These are phyloP conservation scores for Orbilia brochopaga DNA, from an alignment of 2,329 filamentous ascomycete species.

Conservation along the genomic window DNA sequence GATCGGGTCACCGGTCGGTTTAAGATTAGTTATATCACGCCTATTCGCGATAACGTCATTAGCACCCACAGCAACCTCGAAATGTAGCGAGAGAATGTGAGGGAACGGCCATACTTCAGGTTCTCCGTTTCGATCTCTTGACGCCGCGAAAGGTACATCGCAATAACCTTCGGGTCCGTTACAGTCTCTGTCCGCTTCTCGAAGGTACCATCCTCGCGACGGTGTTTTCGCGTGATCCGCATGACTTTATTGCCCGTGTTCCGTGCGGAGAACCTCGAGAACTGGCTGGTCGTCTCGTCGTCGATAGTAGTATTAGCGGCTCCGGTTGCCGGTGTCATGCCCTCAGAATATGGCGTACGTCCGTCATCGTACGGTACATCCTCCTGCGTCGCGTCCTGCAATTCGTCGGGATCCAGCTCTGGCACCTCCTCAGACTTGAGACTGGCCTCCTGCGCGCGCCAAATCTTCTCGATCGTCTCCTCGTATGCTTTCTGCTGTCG, in stretches of 20 bases:
- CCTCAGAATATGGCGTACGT: constrained; percentile 69
- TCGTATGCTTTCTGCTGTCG: constrained; percentile 92
- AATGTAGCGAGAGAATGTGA: not conserved
- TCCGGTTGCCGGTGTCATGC: constrained; percentile 65
- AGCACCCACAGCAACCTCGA: not conserved
- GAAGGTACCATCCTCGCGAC: constrained; percentile 66
- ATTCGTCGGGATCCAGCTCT: constrained; percentile 54
- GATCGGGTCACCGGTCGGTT: constrained; percentile 55
- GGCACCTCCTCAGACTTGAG: constrained; percentile 54
- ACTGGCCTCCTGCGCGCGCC: constrained; percentile 64
- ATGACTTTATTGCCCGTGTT: constrained; percentile 73
- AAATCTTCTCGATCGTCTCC: constrained; percentile 87
- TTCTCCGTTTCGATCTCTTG: constrained; percentile 73
- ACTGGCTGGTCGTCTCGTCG: constrained; percentile 81
- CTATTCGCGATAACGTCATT: not conserved
- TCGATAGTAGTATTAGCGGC: constrained; percentile 52
- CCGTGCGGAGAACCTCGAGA: constrained; percentile 72
- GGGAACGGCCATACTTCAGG: constrained; percentile 68
- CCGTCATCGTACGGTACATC: constrained; percentile 56
- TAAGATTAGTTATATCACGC: constrained; percentile 53
- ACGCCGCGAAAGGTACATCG: constrained; percentile 81
- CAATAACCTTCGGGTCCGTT: constrained; percentile 83
- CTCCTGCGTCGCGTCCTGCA: constrained; percentile 53
- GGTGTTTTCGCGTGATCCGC: constrained; percentile 74
- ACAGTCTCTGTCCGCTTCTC: constrained; percentile 68